These are phyloP conservation scores for Bocquillonia castaneifolia DNA, from an alignment of 441 rosid genomes.

Conservation along the genomic window DNA sequence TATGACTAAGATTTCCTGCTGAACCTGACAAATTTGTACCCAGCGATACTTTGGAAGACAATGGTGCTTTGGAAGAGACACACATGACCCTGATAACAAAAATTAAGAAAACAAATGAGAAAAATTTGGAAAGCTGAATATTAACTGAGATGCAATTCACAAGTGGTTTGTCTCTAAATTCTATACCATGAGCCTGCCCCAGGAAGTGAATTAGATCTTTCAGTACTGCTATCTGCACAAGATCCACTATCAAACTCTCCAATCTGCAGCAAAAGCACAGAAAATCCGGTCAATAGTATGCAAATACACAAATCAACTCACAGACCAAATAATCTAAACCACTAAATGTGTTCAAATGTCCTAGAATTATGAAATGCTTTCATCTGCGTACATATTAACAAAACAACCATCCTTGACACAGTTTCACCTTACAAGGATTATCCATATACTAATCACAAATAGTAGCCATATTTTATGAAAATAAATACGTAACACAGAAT, in stretches of 20 bases:
- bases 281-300: slow-evolving; percentile 15
- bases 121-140: not conserved
- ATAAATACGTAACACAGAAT: not conserved
- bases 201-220: slow-evolving; percentile 55
- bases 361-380: slow-evolving; percentile 3
- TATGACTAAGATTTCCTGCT: slow-evolving; percentile 28
- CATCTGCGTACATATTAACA: not conserved
- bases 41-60: slow-evolving; percentile 36
- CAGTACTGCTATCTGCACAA: slow-evolving; percentile 55
- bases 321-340: not conserved
- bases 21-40: slow-evolving; percentile 31
- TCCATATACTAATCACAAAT: not conserved
- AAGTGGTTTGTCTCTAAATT: not conserved
- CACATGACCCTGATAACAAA: slow-evolving; percentile 48
- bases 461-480: not conserved
- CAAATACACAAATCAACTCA: not conserved
- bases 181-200: slow-evolving; percentile 76
- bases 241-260: slow-evolving; percentile 41
- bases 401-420: not conserved
- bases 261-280: slow-evolving; percentile 34
- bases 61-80: slow-evolving; percentile 39
- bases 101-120: slow-evolving; percentile 4
- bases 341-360: not conserved
- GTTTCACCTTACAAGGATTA: not conserved
- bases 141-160: slow-evolving; percentile 1